These are phyloP conservation scores for Leucocoprinus leucothites DNA, from an alignment of 768 basidiomycete species.

Conservation along the genomic window DNA sequence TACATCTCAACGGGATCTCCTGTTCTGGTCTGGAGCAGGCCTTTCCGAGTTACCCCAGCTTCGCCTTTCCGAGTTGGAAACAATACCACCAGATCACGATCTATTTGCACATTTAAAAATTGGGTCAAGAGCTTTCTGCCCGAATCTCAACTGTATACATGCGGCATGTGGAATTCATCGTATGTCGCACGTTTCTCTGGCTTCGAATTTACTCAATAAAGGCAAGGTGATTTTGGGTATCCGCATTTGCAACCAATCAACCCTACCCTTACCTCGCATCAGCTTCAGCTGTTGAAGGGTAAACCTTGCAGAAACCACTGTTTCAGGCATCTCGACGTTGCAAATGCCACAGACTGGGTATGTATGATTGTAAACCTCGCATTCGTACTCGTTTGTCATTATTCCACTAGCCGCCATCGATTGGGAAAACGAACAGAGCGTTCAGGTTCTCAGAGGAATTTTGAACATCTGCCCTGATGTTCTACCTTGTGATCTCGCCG, in stretches of 20 bases:
- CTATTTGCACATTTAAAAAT: conserved; percentile 29
- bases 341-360: not conserved
- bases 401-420: conserved; percentile 7
- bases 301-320: conserved; percentile 8
- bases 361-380: not conserved
- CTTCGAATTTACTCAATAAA: not conserved
- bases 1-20: conserved; percentile 36
- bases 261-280: not conserved
- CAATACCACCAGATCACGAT: conserved; percentile 21
- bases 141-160: conserved; percentile 41
- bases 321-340: conserved; percentile 8
- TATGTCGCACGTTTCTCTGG: conserved; percentile 8
- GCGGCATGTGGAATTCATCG: conserved; percentile 38
- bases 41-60: conserved; percentile 10
- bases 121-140: conserved; percentile 37
- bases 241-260: not conserved
- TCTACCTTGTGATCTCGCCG: conserved; percentile 52
- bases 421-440: conserved; percentile 36
- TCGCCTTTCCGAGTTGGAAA: conserved; percentile 4
- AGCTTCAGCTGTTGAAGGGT: conserved; percentile 1
- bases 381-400: not conserved
- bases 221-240: not conserved
- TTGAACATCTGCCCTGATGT: conserved; percentile 42
- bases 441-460: conserved; percentile 35
- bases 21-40: conserved; percentile 33